Percentiles rank a stretch among this genome's conserved stretches.
Conservation (phyloP, 345 rosid species). For the Garcia nutans region DNA sequence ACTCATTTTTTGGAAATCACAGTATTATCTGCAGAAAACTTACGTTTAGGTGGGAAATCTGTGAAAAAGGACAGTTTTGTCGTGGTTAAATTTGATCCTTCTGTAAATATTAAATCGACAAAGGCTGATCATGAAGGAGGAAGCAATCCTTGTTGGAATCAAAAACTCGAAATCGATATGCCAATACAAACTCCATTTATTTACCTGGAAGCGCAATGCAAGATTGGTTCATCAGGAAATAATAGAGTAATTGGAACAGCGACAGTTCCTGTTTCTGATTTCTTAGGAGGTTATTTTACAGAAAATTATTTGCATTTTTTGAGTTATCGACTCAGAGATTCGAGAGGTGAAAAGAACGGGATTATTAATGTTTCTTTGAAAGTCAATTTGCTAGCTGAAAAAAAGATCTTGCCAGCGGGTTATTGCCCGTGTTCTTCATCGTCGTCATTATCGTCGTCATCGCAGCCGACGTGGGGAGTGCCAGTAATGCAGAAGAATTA, state of each 20-base stretch:
- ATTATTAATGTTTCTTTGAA: constrained; percentile 61
- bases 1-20: constrained; percentile 45
- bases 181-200: constrained; percentile 38
- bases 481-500: background rate
- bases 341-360: constrained; percentile 44
- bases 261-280: constrained; percentile 55
- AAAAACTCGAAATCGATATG: constrained; percentile 45
- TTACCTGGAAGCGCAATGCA: constrained; percentile 41
- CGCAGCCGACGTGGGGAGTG: constrained; percentile 6
- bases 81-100: constrained; percentile 29
- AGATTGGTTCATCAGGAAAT: constrained; percentile 26
- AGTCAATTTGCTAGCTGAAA: constrained; percentile 14
- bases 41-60: constrained; percentile 39
- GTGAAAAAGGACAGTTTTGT: constrained; percentile 42
- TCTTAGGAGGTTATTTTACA: constrained; percentile 49
- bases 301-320: constrained; percentile 54
- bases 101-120: constrained; percentile 1
- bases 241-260: constrained; percentile 42
- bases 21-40: constrained; percentile 55
- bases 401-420: background rate
- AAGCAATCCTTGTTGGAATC: constrained; percentile 53
- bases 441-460: background rate
- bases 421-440: background rate
- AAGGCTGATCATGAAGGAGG: constrained; percentile 39
- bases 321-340: constrained; percentile 67